These are phyloP conservation scores for Puccinia coronata DNA, from an alignment of 1,284 basidiomycete genomes.

Conservation along the genomic window DNA sequence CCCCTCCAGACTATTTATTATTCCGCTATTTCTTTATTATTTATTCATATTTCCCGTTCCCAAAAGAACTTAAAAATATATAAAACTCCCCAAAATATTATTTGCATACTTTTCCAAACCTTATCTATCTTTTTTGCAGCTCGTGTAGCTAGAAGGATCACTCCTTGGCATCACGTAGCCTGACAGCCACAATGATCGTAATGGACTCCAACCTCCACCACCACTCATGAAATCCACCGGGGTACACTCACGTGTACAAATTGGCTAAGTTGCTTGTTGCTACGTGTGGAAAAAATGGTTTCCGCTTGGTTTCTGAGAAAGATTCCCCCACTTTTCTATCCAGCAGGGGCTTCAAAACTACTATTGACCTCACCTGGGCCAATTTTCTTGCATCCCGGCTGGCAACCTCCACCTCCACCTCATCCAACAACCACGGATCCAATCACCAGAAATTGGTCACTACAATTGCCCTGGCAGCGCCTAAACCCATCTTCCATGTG, in stretches of 20 bases:
- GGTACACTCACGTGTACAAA: background rate
- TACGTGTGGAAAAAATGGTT: background rate
- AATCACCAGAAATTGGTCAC: slow-evolving; percentile 13
- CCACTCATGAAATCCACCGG: background rate
- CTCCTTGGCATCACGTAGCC: no score
- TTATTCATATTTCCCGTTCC: no score
- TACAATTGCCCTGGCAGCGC: no score
- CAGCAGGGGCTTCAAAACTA: background rate
- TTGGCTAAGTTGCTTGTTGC: background rate
- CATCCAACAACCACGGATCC: slow-evolving; percentile 1
- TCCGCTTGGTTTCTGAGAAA: background rate
- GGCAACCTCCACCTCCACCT: background rate
- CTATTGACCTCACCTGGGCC: slow-evolving; percentile 12
- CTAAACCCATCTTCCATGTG: background rate
- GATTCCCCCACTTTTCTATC: slow-evolving; percentile 3
- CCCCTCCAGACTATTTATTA: no score
- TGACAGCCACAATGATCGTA: background rate
- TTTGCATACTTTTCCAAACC: no score
- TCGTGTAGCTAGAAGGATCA: no score
- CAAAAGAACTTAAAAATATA: no score
- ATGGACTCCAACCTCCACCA: slow-evolving; percentile 44
- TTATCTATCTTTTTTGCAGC: no score
- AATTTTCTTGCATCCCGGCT: background rate
- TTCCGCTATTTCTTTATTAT: no score
- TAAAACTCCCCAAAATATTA: no score